These are phyloP conservation scores for Fusarium virguliforme DNA, from an alignment of 2,329 filamentous ascomycete species.

Conservation along the genomic window DNA sequence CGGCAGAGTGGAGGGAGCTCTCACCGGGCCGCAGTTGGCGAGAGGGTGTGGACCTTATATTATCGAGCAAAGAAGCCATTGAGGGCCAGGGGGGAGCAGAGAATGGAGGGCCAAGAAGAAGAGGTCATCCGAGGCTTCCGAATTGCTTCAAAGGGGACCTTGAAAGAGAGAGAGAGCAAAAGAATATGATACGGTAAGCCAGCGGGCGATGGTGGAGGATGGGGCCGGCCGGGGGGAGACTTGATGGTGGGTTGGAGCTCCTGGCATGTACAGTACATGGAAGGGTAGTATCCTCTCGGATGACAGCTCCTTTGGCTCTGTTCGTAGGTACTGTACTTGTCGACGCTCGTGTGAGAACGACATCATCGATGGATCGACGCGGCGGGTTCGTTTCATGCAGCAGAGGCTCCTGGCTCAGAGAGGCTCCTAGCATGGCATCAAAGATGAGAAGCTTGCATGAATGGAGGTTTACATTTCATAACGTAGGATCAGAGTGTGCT, in stretches of 20 bases:
- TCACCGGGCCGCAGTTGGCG: conserved; percentile 8
- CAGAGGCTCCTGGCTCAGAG: neutral
- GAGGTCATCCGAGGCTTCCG: conserved; percentile 49
- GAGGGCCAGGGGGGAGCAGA: conserved; percentile 22
- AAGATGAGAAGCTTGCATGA: conserved; percentile 2
- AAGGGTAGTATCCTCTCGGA: conserved; percentile 11
- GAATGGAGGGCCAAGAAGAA: conserved; percentile 26
- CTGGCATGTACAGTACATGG: conserved; percentile 13
- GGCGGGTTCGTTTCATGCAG: conserved; percentile 10
- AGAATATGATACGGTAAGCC: conserved; percentile 34
- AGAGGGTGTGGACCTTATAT: conserved; percentile 26
- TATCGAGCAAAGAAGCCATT: conserved; percentile 18
- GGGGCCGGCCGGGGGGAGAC: conserved; percentile 36
- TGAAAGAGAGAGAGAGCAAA: conserved; percentile 1
- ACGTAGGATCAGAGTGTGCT: neutral
- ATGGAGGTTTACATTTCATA: neutral
- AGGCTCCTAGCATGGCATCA: neutral
- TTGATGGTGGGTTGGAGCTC: conserved; percentile 15
- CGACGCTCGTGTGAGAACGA: conserved; percentile 11
- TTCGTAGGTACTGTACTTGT: conserved; percentile 16
- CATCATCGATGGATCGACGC: conserved; percentile 40
- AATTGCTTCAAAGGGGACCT: conserved; percentile 47
- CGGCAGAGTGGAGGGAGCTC: conserved; percentile 23
- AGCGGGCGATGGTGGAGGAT: conserved; percentile 26
- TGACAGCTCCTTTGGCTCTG: conserved; percentile 11